Evolutionary conservation across 306 rosid genomes (phyloP), one percentile per base, ranked within the genome.

Genomic region (Cicer chorassanicum): DNA sequence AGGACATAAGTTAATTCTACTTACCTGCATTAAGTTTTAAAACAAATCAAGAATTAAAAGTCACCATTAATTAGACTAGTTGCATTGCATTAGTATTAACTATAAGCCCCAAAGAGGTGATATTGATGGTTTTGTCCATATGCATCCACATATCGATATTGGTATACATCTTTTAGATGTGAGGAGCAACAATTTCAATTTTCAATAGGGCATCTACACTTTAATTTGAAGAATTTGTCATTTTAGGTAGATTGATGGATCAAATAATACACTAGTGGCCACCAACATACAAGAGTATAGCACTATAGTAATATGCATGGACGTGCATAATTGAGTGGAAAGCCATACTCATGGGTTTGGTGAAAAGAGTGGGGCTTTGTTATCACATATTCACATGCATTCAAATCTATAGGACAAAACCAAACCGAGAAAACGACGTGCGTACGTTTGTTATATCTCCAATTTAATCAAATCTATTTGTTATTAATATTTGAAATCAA

Each of bases 61-160:
- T 3, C 16, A 56, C 69, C 6, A 13, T 45, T 41, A 9, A 53
- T 78, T 51, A 51, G 12, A 44, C 34, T 29, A 29, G 34, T 45
- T 36, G 50, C n/a, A 70, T n/a, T 24, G 39, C 65, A 59, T 19
- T 69, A 18, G 36, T 48, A 59, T 18, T 66, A 67, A 59, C 9
- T 43, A 42, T 11, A 39, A 59, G 14, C 53, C 59, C 44, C 60
- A 41, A 57, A 65, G 49, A 64, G 61, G 9, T 9, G 68, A 66
- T 4, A 66, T 45, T 67, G 78, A 83, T 78, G 53, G 80, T 4
- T 78, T 78, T 82, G 78, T 78, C 83, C 46, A 60, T 53, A 74
- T 36, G 59, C 49, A 53, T 29, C 74, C 80, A 68, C 50, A 29
- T 78, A 68, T 59, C 34, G 16, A 51, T 53, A 75, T 55, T 54